These are phyloP conservation scores for Trichosanthes cucumerina DNA, from an alignment of 306 rosid species.

Conservation along the genomic window DNA sequence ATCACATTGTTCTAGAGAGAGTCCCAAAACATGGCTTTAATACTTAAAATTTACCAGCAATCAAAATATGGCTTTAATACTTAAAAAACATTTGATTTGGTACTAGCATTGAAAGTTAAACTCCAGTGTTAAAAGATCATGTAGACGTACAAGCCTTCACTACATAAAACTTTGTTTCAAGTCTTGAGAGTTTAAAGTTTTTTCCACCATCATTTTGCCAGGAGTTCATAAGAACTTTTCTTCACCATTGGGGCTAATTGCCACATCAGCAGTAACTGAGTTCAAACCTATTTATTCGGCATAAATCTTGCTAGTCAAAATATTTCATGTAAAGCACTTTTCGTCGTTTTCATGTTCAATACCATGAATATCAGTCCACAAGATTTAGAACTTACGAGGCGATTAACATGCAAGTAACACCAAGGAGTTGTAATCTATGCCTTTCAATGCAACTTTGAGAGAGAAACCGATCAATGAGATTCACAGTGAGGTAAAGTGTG, in stretches of 20 bases:
- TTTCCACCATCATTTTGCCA: not conserved
- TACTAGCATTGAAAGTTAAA: not conserved
- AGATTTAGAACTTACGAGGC: slow-evolving; percentile 63
- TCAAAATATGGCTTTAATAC: not conserved
- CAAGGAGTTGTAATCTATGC: slow-evolving; percentile 76
- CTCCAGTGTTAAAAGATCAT: not conserved
- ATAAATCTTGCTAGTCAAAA: not conserved
- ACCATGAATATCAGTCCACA: not conserved
- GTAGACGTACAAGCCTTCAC: not conserved
- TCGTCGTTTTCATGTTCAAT: not conserved
- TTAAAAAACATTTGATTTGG: not conserved
- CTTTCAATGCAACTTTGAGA: slow-evolving; percentile 44
- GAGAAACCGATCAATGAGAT: slow-evolving; percentile 85
- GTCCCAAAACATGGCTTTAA: not conserved
- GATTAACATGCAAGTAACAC: slow-evolving; percentile 78
- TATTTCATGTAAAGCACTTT: not conserved
- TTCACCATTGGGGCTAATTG: not conserved
- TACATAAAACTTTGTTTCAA: not conserved
- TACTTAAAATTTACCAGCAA: not conserved
- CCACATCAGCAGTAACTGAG: not conserved
- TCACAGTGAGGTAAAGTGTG: slow-evolving; percentile 83
- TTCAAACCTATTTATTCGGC: not conserved
- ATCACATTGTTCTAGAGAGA: not conserved
- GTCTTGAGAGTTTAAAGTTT: not conserved
- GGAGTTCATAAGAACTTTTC: not conserved